Evolutionary conservation across 1,284 basidiomycete genomes (phyloP).

Genomic region (Rhodotorula mucilaginosa): DNA sequence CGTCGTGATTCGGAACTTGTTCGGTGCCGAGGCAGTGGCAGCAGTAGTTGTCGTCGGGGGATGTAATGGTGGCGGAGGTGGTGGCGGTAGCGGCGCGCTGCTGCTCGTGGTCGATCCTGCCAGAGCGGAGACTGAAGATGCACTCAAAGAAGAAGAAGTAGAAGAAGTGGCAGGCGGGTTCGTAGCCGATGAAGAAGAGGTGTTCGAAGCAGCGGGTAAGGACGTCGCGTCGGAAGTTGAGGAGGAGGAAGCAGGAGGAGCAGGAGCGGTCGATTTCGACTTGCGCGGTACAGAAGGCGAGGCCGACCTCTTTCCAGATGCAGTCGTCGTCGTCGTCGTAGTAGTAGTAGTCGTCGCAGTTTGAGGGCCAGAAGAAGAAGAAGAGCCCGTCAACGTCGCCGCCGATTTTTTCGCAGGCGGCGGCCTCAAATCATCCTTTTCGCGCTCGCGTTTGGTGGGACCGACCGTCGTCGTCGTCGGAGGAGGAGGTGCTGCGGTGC

Average conservation of each 20-base stretch:
- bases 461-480: neutral
- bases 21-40: neutral
- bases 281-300: slow-evolving; percentile 11
- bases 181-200: neutral
- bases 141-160: neutral
- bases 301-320: slow-evolving; percentile 15
- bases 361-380: neutral
- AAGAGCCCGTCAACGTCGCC: neutral
- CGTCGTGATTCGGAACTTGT: slow-evolving; percentile 31
- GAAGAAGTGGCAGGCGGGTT: neutral
- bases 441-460: slow-evolving; percentile 8
- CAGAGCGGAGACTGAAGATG: neutral
- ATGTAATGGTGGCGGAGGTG: neutral
- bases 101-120: neutral
- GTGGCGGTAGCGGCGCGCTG: neutral
- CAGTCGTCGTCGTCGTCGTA: neutral
- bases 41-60: neutral
- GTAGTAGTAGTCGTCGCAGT: neutral
- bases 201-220: neutral
- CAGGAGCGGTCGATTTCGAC: neutral
- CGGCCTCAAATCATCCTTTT: slow-evolving; percentile 10
- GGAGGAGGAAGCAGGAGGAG: neutral
- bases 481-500: neutral
- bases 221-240: neutral
- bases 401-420: slow-evolving; percentile 14